Conservation (phyloP, 1,139 yeast species). For the Magnusiomyces clavatus region DNA sequence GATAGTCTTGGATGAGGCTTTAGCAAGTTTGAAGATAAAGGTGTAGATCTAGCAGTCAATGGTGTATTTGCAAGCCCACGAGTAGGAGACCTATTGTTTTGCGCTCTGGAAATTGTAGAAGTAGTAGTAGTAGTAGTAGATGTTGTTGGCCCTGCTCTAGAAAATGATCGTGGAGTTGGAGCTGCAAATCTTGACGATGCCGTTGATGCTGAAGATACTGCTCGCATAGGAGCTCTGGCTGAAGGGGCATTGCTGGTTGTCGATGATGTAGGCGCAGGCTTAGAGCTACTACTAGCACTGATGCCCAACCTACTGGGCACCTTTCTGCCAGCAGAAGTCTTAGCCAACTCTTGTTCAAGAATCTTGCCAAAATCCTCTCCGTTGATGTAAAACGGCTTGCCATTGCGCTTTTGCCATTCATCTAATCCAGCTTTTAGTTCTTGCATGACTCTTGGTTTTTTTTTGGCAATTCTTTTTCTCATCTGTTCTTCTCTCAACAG, state of each 20-base stretch:
- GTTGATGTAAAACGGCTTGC: constrained; percentile 27
- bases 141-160: background rate
- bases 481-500: constrained; percentile 72
- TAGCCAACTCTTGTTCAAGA: constrained; percentile 20
- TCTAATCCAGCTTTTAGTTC: constrained; percentile 43
- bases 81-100: too few species aligned
- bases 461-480: constrained; percentile 56
- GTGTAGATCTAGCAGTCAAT: too few species aligned
- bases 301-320: background rate
- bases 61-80: too few species aligned
- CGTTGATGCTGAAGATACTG: too few species aligned
- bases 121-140: too few species aligned
- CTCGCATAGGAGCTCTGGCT: background rate
- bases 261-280: background rate
- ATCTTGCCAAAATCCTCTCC: constrained; percentile 26
- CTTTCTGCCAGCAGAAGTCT: background rate
- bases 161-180: background rate
- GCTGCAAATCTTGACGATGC: background rate
- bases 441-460: constrained; percentile 55
- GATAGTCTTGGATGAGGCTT: too few species aligned
- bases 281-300: background rate
- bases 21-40: too few species aligned
- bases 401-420: constrained; percentile 40
- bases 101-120: too few species aligned
- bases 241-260: background rate